These are phyloP conservation scores for Suillus americanus DNA, from an alignment of 768 basidiomycete species.

Conservation along the genomic window DNA sequence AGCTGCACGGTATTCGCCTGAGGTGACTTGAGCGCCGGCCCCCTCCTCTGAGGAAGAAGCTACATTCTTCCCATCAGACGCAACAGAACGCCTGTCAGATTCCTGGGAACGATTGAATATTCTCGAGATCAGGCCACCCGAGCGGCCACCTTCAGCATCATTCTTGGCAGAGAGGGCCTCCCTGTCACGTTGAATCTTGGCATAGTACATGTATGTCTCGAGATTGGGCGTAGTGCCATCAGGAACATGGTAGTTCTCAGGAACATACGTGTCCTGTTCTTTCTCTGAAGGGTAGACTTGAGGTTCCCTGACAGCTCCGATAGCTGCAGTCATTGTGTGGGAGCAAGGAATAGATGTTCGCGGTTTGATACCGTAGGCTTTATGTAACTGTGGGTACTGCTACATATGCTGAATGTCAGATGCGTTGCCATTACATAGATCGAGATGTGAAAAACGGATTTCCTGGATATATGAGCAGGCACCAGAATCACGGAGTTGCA, in stretches of 20 bases:
- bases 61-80: not conserved
- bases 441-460: not conserved
- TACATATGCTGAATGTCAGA: not conserved
- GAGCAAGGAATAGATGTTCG: not conserved
- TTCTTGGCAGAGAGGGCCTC: slow-evolving; percentile 16
- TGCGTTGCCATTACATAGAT: not conserved
- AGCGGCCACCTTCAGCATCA: not conserved
- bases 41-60: slow-evolving; percentile 5
- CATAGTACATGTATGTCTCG: slow-evolving; percentile 32
- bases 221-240: slow-evolving; percentile 28
- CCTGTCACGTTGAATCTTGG: slow-evolving; percentile 29
- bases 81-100: not conserved
- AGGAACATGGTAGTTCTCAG: slow-evolving; percentile 17
- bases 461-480: not conserved
- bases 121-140: slow-evolving; percentile 1
- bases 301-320: slow-evolving; percentile 17
- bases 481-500: not conserved
- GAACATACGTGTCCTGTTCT: slow-evolving; percentile 1
- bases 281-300: slow-evolving; percentile 14
- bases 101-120: not conserved
- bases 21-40: slow-evolving; percentile 28
- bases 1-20: slow-evolving; percentile 37
- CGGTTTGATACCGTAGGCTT: not conserved
- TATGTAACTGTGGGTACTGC: not conserved
- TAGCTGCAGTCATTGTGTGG: slow-evolving; percentile 24